Base-by-base conservation (phyloP, 2,329 filamentous ascomycete species). In the Orbilia ellipsospora region DNA sequence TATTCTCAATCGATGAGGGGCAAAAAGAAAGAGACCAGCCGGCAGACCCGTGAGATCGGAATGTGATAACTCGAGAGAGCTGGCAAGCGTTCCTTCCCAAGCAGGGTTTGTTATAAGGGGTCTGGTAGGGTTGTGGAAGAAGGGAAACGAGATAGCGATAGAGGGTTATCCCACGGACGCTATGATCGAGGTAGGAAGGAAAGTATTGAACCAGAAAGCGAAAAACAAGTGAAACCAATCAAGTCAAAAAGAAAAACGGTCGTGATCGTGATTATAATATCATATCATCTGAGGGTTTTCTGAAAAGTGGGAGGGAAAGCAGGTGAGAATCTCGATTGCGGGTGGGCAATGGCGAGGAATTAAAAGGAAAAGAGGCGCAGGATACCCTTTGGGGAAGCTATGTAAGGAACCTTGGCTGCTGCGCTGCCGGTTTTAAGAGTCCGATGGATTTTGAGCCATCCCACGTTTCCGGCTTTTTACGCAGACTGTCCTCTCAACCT, bases 351-450 rank as follows among this genome's bases (percentile, higher is more conserved):
- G 72, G 63, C 28, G 40, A 68, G 63, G 64, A 69, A 65, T 75
- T 75, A 75, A 75, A 75, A 69, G 72, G 64, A 48, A 62, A 75
- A 75, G 72, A 75, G 72, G 72, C 72, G 72, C 72, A 75, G 59
- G 59, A 64, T 75, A 18, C 64, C 65, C 51, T 75, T 75, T 69
- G 63, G 57, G 70, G 69, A 36, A 36, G 31, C 31, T 36, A 36
- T 36, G 31, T 36, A 74, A 74, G 70, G 70, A 69, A 69, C 70
- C 51, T 65, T 69, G 51, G 12, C 20, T 63, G 31, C 59, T 51
- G 60, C 23, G 67, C 67, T 64, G 57, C 59, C 60, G 54, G 60
- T 65, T 51, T 56, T 57, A 52, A 60, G 48, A 60, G 55, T 40
- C 60, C 45, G 45, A 54, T 42, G 45, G n/a, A 15, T 23, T 55